Percentiles rank a stretch among this genome's conserved stretches.
These are phyloP conservation scores for Emmonsia crescens DNA, from an alignment of 2,329 filamentous ascomycete genomes.

Conservation along the genomic window DNA sequence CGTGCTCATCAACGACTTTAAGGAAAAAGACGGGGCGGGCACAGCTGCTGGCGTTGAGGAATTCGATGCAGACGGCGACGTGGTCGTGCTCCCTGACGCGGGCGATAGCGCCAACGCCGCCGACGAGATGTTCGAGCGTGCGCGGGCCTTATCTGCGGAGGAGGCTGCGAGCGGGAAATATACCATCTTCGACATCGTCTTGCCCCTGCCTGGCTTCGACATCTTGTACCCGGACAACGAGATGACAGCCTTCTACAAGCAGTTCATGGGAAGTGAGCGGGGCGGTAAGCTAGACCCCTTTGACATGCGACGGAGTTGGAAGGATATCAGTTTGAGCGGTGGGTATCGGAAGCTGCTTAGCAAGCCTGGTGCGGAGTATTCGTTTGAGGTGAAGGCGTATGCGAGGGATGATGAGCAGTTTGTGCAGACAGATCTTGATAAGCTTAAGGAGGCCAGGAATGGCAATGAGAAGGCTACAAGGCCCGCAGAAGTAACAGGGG, in stretches of 20 bases:
- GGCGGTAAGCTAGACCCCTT: constrained; percentile 73
- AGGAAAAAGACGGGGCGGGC: constrained; percentile 26
- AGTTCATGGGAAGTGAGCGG: constrained; percentile 70
- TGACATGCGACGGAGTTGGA: constrained; percentile 75
- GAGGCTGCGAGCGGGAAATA: constrained; percentile 69
- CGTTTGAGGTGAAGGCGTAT: constrained; percentile 62
- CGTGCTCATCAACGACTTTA: constrained; percentile 54
- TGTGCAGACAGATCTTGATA: constrained; percentile 75
- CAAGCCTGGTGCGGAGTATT: constrained; percentile 52
- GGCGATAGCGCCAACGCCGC: constrained; percentile 45
- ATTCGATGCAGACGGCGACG: constrained; percentile 52
- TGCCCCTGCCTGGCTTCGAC: constrained; percentile 87
- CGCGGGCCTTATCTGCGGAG: constrained; percentile 61
- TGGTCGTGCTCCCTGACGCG: constrained; percentile 50
- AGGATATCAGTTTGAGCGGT: constrained; percentile 80
- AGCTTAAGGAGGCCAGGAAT: constrained; percentile 39
- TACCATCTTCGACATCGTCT: constrained; percentile 75
- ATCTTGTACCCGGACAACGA: constrained; percentile 76
- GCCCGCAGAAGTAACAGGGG: constrained; percentile 6
- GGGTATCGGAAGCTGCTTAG: constrained; percentile 79
- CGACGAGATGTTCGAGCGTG: constrained; percentile 54
- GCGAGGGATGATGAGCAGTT: constrained; percentile 61
- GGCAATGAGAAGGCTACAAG: constrained; percentile 14
- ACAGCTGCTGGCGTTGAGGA: constrained; percentile 22
- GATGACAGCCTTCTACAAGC: constrained; percentile 70